These are phyloP conservation scores for Trichoderma sp. DNA, from an alignment of 2,329 filamentous ascomycete genomes.

Conservation along the genomic window DNA sequence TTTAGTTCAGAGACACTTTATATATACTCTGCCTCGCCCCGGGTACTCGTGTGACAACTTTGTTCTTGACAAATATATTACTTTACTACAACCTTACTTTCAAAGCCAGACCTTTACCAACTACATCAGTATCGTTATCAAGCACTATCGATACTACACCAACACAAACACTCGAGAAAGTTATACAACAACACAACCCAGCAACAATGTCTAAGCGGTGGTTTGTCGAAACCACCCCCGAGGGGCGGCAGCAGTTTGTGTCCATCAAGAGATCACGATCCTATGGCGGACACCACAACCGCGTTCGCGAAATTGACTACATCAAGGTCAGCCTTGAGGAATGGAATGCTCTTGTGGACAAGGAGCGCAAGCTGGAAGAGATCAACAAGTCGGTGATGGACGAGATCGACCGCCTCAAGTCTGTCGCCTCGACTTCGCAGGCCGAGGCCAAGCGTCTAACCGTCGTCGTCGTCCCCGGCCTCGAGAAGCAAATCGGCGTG, in stretches of 20 bases:
- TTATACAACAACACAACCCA: background rate
- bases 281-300: conserved; percentile 33
- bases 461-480: conserved; percentile 35
- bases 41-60: background rate
- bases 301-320: conserved; percentile 35
- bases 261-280: conserved; percentile 41
- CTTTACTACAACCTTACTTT: background rate
- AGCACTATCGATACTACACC: conserved; percentile 7
- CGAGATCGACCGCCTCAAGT: conserved; percentile 37
- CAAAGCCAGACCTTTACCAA: background rate
- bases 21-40: conserved; percentile 8
- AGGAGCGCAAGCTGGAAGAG: conserved; percentile 37
- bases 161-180: background rate
- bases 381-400: conserved; percentile 35
- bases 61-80: background rate
- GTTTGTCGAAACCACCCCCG: conserved; percentile 37
- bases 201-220: conserved; percentile 37
- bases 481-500: conserved; percentile 38
- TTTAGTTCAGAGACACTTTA: conserved; percentile 10
- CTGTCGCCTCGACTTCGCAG: conserved; percentile 36
- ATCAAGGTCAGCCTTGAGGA: conserved; percentile 38
- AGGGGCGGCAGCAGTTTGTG: conserved; percentile 39
- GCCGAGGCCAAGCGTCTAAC: conserved; percentile 36
- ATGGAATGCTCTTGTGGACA: conserved; percentile 38
- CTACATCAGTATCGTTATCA: background rate